Evolutionary conservation across 371 early-diverging fungal species (phyloP), one percentile per base, ranked within the genome.

Genomic region (Lichtheimia ramosa): DNA sequence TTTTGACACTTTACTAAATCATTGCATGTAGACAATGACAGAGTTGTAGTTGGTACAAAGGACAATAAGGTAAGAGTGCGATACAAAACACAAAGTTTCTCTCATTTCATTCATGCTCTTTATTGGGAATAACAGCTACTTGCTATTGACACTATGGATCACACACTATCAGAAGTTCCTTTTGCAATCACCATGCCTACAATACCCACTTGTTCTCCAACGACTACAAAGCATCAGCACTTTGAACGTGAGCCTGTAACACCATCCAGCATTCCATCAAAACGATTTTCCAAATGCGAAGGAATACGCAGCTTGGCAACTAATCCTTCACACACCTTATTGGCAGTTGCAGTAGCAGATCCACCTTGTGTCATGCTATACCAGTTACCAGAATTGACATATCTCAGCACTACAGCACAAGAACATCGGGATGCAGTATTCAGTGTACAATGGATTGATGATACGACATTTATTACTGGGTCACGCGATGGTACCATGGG

Each of bases 351-450:
- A 1, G 64, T 80, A 7, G 87, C 87, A 3, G 73, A 79, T 0
- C 88, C 87, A 3, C 66, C 72, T 39, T 81, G 81, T 25, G 69
- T 73, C 10, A 83, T 86, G 51, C 65, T 88, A 41, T 82, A 79
- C 24, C 51, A 48, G 16, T 52, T 81, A 5, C 79, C 81, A 15
- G 62, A 67, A 18, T 56, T 79, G 24, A 69, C 55, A 12, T 74
- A 74, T 15, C 51, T 64, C 14, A 67, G 64, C 2, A 49, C 75
- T 14, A 54, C 60, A 4, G 21, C 41, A 3, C 39, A 20, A 34
- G 86, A 85, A 23, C 91, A 90, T 59, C 48, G 64, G 3, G 89
- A 89, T 56, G 74, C 87, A 43, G 87, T 88, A 6, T 90, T 89
- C 64, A 68, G 83, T 0, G 64, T 89, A 34, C 71, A 64, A 3